Percentiles rank a stretch among this genome's conserved stretches.
phyloP scores from a whole-genome alignment of 306 rosid genomes.

The Rubus parviflorus region DNA sequence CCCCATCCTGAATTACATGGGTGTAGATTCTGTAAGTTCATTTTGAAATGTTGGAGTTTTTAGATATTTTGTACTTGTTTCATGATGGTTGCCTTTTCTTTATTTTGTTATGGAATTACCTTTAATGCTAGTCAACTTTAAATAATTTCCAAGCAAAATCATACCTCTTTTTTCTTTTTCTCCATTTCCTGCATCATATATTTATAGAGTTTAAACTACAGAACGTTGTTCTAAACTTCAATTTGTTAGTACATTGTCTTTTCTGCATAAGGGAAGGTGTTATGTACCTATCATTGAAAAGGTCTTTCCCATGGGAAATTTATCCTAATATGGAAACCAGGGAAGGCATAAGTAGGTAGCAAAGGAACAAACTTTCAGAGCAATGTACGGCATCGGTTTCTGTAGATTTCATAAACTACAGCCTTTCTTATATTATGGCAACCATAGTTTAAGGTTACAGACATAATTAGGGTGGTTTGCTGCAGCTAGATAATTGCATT shows the following conservation, averaged over 20 bases:
- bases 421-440: not conserved
- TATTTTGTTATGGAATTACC: not conserved
- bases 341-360: not conserved
- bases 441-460: not conserved
- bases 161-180: not conserved
- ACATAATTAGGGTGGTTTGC: not conserved
- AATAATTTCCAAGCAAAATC: not conserved
- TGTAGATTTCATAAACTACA: not conserved
- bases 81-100: not conserved
- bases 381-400: not conserved
- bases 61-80: not conserved
- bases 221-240: not conserved
- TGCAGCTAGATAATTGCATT: not conserved
- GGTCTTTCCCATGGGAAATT: not conserved
- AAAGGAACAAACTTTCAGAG: not conserved
- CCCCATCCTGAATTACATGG: constrained; percentile 70
- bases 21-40: constrained; percentile 58
- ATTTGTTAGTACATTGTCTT: not conserved
- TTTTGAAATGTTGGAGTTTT: not conserved
- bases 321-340: not conserved
- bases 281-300: not conserved
- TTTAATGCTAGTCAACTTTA: not conserved
- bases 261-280: not conserved
- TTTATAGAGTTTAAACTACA: not conserved
- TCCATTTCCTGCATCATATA: not conserved